These are phyloP conservation scores for Pseudoperonospora humuli DNA, from an alignment of 352 stramenopile species.

Conservation along the genomic window DNA sequence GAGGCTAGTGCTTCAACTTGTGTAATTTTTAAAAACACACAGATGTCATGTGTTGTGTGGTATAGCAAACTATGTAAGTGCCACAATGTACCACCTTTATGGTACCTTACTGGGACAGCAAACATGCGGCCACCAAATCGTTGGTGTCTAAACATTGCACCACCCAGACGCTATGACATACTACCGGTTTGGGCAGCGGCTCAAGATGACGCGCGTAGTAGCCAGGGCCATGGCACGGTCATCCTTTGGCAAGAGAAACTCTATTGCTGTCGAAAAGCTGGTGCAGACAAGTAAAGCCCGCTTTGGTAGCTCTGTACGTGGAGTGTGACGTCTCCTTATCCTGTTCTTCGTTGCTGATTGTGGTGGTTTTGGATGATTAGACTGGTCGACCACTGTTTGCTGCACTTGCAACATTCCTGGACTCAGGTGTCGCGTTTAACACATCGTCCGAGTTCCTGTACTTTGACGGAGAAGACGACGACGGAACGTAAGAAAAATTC, in stretches of 20 bases:
- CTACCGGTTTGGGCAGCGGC: slow-evolving; percentile 52
- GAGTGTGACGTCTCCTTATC: slow-evolving; percentile 1
- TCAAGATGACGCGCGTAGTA: slow-evolving; percentile 59
- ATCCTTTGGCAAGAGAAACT: slow-evolving; percentile 35
- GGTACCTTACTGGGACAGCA: no score
- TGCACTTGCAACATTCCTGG: slow-evolving; percentile 37
- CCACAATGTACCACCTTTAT: no score
- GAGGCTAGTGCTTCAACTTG: no score
- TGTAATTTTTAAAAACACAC: no score
- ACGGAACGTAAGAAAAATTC: slow-evolving; percentile 58
- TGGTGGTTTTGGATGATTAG: slow-evolving; percentile 14
- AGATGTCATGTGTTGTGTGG: no score
- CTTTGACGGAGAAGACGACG: slow-evolving; percentile 75
- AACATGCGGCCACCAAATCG: no score
- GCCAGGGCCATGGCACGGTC: slow-evolving; percentile 55
- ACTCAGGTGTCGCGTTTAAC: slow-evolving; percentile 52
- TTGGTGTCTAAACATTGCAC: no score
- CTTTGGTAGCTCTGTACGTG: slow-evolving; percentile 56
- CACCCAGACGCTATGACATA: no score
- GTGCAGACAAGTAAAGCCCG: slow-evolving; percentile 55
- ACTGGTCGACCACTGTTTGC: slow-evolving; percentile 41
- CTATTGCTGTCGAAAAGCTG: slow-evolving; percentile 46
- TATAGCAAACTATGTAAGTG: no score
- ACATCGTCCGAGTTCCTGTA: slow-evolving; percentile 56
- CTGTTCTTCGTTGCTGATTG: slow-evolving; percentile 4